Base-by-base conservation (phyloP, 2,329 filamentous ascomycete species). In the Verticillium albo-atrum region DNA sequence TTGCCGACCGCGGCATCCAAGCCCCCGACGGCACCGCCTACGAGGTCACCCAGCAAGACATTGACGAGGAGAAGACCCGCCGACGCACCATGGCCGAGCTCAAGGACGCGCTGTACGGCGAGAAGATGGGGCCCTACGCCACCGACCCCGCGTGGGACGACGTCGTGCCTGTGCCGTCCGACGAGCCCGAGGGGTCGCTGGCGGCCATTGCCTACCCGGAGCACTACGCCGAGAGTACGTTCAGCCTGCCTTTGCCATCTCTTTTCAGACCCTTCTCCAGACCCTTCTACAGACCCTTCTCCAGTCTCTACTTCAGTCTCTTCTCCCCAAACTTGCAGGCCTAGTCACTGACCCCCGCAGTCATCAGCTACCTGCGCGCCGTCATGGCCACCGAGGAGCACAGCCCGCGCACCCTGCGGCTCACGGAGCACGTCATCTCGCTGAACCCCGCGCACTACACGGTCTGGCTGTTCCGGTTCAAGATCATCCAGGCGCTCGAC, bases 371-470 rank as follows among this genome's bases (percentile, higher is more conserved):
- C 75, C 85, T 99, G 57, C 90, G 95, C 62, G 93, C 95, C 62
- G 85, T 97, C 66, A 99, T 99, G 94, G 90, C 91, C 15, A 81
- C 80, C 54, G 89, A 96, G 71, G 95, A 99, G 75, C 84, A 89
- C 78, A 92, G 90, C 26, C 83, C 88, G 25, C 85, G 95, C 54
- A 90, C 87, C 35, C 82, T 99, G 51, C 83, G 81, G 32, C 84
- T 99, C 63, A 99, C 95, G 4, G 89, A 92, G 71, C 87, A 94
- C 74, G 88, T 99, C 70, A 98, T 99, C 71, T 80, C 82, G 61
- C 87, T 97, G 83, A 99, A 99, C 74, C 91, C 95, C 17, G 93
- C 95, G 1, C 95, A 99, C 78, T 99, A 99, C 78, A 99, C 95
- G 17, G 94, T 98, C 62, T 99, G 95, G 95, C 86, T 98, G 25